Conservation (phyloP, 2,329 filamentous ascomycete species). For the Neofusicoccum ribis region DNA sequence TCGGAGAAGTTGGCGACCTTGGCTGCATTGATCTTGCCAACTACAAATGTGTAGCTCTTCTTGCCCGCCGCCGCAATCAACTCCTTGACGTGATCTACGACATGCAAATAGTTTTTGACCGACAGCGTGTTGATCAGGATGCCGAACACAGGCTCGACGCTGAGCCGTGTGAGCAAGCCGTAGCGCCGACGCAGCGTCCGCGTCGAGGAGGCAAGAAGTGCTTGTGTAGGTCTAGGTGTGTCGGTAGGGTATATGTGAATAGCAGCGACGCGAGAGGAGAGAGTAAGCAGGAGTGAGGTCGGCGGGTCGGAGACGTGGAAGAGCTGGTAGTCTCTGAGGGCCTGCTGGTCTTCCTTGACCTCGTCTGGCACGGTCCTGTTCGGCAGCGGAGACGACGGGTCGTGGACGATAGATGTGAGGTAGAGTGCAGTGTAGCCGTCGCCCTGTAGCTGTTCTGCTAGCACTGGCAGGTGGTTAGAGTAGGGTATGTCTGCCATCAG, state of each 20-base stretch:
- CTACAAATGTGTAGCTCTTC: slow-evolving; percentile 94
- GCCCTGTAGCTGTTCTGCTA: slow-evolving; percentile 57
- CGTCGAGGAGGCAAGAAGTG: slow-evolving; percentile 54
- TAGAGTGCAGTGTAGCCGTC: slow-evolving; percentile 71
- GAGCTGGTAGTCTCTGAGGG: slow-evolving; percentile 68
- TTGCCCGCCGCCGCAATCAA: slow-evolving; percentile 80
- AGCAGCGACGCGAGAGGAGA: slow-evolving; percentile 76
- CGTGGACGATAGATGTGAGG: slow-evolving; percentile 70
- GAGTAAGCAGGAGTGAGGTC: slow-evolving; percentile 78
- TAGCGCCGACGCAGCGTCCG: slow-evolving; percentile 78
- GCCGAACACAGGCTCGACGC: slow-evolving; percentile 80
- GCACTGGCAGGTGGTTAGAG: slow-evolving; percentile 66
- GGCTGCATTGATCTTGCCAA: slow-evolving; percentile 92
- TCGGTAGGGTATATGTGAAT: slow-evolving; percentile 74
- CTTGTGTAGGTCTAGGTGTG: slow-evolving; percentile 23
- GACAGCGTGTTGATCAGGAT: slow-evolving; percentile 95
- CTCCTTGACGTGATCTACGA: slow-evolving; percentile 70
- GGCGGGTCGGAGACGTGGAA: slow-evolving; percentile 85
- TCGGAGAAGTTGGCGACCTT: slow-evolving; percentile 97
- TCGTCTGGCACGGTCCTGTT: slow-evolving; percentile 70
- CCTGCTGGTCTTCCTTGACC: slow-evolving; percentile 45
- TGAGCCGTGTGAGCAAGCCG: slow-evolving; percentile 77
- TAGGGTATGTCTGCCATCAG: slow-evolving; percentile 91
- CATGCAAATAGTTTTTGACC: slow-evolving; percentile 83
- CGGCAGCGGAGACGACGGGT: slow-evolving; percentile 78